Evolutionary conservation across 176 grass and related monocot species (phyloP).

Genomic region (Zoysia japonica): DNA sequence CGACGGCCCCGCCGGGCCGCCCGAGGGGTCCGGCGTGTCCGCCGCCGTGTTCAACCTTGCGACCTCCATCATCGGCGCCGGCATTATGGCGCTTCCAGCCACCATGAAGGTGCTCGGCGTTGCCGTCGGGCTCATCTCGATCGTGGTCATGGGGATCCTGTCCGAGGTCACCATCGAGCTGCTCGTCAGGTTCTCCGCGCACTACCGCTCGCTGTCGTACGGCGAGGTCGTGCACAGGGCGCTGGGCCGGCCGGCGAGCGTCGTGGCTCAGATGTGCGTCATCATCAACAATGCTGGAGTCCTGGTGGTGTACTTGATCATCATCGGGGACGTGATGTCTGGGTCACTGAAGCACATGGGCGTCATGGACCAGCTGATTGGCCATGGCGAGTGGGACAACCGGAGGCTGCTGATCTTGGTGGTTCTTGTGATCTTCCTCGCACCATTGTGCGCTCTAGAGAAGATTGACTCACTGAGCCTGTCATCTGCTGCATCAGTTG

Average conservation of each 20-base stretch:
- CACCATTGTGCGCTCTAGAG: constrained; percentile 78
- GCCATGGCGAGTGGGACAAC: constrained; percentile 87
- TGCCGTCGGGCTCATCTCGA: constrained; percentile 62
- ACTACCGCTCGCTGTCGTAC: constrained; percentile 75
- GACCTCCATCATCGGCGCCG: constrained; percentile 94
- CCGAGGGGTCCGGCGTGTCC: constrained; percentile 56
- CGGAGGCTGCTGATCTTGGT: constrained; percentile 79
- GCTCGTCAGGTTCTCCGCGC: constrained; percentile 72
- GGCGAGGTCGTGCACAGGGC: constrained; percentile 80
- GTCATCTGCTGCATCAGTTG: constrained; percentile 78
- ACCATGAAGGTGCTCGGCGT: constrained; percentile 99
- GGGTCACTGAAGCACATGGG: constrained; percentile 78
- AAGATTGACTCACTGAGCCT: constrained; percentile 93
- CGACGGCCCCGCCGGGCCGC: constrained; percentile 22
- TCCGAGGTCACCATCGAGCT: constrained; percentile 97
- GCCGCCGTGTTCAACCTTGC: constrained; percentile 94
- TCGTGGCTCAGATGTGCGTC: constrained; percentile 79
- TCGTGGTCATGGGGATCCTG: constrained; percentile 77
- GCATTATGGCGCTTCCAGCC: constrained; percentile 96
- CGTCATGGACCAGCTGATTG: constrained; percentile 82
- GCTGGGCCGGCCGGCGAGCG: constrained; percentile 65
- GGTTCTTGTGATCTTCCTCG: constrained; percentile 70
- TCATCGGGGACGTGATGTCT: constrained; percentile 97
- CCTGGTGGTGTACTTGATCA: constrained; percentile 90
- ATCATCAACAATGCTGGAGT: constrained; percentile 86